A percentile compares a stretch with the other conserved stretches of the same genome.
phyloP scores from a whole-genome alignment of 148 eudicot genomes.

The Vaccinium corymbosum region DNA sequence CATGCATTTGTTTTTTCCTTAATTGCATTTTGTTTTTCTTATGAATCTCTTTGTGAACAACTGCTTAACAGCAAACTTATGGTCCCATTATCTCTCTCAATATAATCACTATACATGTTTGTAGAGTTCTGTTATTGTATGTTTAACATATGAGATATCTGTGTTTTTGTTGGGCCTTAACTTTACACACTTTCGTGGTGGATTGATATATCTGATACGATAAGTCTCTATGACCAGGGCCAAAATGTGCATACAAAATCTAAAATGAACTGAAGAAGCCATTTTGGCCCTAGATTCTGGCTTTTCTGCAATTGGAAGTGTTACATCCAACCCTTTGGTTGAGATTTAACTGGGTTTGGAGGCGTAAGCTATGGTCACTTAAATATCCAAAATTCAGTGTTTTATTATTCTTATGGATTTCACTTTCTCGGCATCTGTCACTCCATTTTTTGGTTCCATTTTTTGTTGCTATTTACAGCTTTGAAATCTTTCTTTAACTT shows the following conservation, averaged over 20 bases:
- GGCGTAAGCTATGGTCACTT: not conserved
- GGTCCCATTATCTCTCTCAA: not conserved
- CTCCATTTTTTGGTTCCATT: not conserved
- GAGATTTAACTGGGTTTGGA: not conserved
- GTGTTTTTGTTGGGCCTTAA: not conserved
- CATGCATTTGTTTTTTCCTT: not conserved
- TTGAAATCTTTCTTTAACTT: not conserved
- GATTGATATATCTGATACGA: not conserved
- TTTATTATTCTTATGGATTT: not conserved
- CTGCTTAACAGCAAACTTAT: slow-evolving; percentile 2
- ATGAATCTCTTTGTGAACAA: not conserved
- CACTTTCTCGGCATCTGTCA: not conserved
- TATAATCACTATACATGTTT: not conserved
- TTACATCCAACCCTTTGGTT: not conserved
- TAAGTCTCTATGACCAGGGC: not conserved
- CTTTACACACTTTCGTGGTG: not conserved
- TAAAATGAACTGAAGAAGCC: not conserved
- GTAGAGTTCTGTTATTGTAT: not conserved
- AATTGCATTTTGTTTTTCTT: not conserved
- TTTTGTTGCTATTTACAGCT: not conserved
- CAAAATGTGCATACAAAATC: not conserved
- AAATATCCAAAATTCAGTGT: not conserved
- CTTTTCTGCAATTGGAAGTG: not conserved
- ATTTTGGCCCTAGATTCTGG: not conserved
- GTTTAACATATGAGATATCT: not conserved